phyloP scores from a whole-genome alignment of 805 yeast genomes.

The Torulaspora delbrueckii region DNA sequence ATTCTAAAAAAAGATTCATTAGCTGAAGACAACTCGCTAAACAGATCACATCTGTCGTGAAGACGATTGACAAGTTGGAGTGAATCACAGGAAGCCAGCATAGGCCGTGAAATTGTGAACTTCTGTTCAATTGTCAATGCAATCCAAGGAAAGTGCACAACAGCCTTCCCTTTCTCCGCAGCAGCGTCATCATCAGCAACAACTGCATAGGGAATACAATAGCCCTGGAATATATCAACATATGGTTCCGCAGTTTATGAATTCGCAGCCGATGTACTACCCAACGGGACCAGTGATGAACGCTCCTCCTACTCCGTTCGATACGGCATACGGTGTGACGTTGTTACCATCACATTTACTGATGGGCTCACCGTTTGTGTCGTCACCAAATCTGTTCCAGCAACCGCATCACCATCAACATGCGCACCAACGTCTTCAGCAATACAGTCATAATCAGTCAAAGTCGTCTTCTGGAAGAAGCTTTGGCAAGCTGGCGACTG shows the following conservation, averaged over 20 bases:
- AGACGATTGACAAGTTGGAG: not conserved
- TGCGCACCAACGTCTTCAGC: constrained; percentile 19
- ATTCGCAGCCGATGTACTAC: constrained; percentile 12
- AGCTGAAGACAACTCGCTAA: not conserved
- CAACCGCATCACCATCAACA: constrained; percentile 16
- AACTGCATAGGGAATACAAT: constrained; percentile 4
- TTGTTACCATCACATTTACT: constrained; percentile 60
- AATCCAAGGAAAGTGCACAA: constrained; percentile 1
- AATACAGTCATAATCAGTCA: constrained; percentile 5
- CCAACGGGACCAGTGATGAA: constrained; percentile 15
- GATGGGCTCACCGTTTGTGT: constrained; percentile 54
- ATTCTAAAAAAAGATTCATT: constrained; percentile 5
- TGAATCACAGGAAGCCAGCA: not conserved
- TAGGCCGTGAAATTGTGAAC: not conserved
- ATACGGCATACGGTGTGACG: constrained; percentile 53
- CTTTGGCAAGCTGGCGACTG: constrained; percentile 6
- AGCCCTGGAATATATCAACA: constrained; percentile 10
- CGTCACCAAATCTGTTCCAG: constrained; percentile 38
- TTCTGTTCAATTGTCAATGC: constrained; percentile 1
- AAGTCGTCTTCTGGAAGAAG: constrained; percentile 7
- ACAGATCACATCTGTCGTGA: not conserved
- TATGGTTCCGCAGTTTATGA: constrained; percentile 10
- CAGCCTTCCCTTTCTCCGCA: constrained; percentile 2
- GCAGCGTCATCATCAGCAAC: constrained; percentile 4
- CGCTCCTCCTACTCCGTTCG: constrained; percentile 53